A percentile compares a stretch with the other conserved stretches of the same genome.
Evolutionary conservation across 305 asterid species (phyloP).

Genomic region (Plantago rigida): DNA sequence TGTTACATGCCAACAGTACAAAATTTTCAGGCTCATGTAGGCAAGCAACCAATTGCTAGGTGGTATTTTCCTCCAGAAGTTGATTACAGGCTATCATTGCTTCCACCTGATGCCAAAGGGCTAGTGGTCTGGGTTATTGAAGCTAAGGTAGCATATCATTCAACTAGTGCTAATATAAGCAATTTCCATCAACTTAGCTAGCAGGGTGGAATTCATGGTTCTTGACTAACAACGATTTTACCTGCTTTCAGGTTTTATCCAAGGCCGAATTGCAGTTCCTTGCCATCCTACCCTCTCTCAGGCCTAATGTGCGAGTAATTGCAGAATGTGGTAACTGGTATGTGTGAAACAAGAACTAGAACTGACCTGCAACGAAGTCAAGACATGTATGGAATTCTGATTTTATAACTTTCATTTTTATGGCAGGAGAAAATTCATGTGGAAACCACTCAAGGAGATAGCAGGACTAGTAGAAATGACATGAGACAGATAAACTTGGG

Average conservation of each 20-base stretch:
- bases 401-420: background rate
- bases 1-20: background rate
- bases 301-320: conserved; percentile 68
- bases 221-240: background rate
- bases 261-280: conserved; percentile 83
- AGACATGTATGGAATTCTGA: background rate
- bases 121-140: conserved; percentile 73
- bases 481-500: conserved; percentile 7
- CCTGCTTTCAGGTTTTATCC: conserved; percentile 41
- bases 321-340: conserved; percentile 91
- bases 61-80: conserved; percentile 93
- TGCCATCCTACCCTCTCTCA: conserved; percentile 63
- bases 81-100: conserved; percentile 71
- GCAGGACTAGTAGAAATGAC: conserved; percentile 41
- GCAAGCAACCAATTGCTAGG: conserved; percentile 83
- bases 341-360: background rate
- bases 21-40: conserved; percentile 57
- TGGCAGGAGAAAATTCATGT: conserved; percentile 69
- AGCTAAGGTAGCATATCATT: conserved; percentile 46
- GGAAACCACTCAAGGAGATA: conserved; percentile 75
- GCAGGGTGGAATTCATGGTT: background rate
- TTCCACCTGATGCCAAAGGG: conserved; percentile 65
- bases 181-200: too few species aligned
- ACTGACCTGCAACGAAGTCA: background rate
- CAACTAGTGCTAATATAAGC: too few species aligned